Evolutionary conservation across 169 alveolate species (phyloP), one percentile per base, ranked within the genome.

Genomic region (Plasmodium inui): DNA sequence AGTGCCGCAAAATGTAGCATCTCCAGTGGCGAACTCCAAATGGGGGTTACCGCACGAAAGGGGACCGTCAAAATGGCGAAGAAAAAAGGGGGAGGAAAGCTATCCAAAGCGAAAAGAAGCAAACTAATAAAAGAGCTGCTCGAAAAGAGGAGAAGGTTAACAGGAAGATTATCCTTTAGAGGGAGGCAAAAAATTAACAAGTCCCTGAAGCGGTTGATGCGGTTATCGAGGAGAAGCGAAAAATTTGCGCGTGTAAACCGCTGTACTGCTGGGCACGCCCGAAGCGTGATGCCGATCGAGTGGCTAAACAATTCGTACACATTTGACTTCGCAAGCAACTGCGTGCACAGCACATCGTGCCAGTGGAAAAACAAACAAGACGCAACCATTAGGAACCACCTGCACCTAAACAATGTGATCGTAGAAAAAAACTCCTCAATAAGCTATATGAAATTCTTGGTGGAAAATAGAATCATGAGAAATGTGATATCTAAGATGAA

Each of bases 301-400:
- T 89, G 94, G 94, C 34, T 89, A 2, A 89, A 89, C 76, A 89
- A 89, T 26, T 12, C 94, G 8, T 89, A 89, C 72, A 89, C 89
- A 14, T 89, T 44, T 41, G 89, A 89, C 73, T 89, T 89, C 32
- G n/a, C 28, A 37, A 89, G 79, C 57, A 89, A 78, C 73, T 89
- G 83, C 22, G 50, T 89, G 17, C 94, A 89, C 46, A 89, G 83
- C 34, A 89, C 72, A 22, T 78, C 90, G 10, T 79, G 70, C 34
- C 88, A 61, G 17, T 89, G 94, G 94, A 89, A 89, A 79, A 89
- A 89, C 82, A 89, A 89, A 73, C 70, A 39, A 22, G 94, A 89
- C 82, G 89, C 94, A 26, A 89, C 94, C 3, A 89, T 89, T 26
- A 44, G 94, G 26, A 89, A 89, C 72, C 89, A 89, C 34, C 30